These are phyloP conservation scores for Panaeolus cyanescens DNA, from an alignment of 768 basidiomycete genomes.

Conservation along the genomic window DNA sequence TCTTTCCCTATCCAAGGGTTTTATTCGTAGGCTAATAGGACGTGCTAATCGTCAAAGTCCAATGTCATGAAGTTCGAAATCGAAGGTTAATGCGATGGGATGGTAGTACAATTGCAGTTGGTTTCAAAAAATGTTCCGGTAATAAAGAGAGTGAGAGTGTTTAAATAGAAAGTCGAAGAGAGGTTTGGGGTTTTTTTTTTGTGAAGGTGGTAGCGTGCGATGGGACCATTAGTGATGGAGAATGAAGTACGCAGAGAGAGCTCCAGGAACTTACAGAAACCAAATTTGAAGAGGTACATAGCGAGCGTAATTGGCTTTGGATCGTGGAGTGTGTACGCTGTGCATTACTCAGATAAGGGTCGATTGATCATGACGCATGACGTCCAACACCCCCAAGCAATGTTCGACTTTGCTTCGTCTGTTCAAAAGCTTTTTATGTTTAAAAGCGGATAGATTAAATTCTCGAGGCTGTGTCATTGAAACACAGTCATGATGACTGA, in stretches of 20 bases:
- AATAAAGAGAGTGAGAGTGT: not conserved
- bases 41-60: not conserved
- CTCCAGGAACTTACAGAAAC: slow-evolving; percentile 52
- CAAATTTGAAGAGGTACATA: slow-evolving; percentile 63
- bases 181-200: not conserved
- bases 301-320: slow-evolving; percentile 57
- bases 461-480: too few relatives aligned
- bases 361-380: too few relatives aligned
- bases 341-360: too few relatives aligned
- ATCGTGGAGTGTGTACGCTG: slow-evolving; percentile 36
- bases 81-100: not conserved
- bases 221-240: slow-evolving; percentile 6
- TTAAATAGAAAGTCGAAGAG: not conserved
- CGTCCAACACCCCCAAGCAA: too few relatives aligned
- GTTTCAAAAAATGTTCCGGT: not conserved
- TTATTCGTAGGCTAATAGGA: not conserved
- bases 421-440: too few relatives aligned
- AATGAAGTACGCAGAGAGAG: slow-evolving; percentile 34
- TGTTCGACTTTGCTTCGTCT: too few relatives aligned
- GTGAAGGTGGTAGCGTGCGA: not conserved
- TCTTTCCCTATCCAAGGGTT: not conserved
- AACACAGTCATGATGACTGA: too few relatives aligned
- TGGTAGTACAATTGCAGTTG: not conserved
- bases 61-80: too few relatives aligned
- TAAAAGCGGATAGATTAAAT: too few relatives aligned